Evolutionary conservation across 768 basidiomycete species (phyloP).

Genomic region (Leccinum olivaceopallidum): DNA sequence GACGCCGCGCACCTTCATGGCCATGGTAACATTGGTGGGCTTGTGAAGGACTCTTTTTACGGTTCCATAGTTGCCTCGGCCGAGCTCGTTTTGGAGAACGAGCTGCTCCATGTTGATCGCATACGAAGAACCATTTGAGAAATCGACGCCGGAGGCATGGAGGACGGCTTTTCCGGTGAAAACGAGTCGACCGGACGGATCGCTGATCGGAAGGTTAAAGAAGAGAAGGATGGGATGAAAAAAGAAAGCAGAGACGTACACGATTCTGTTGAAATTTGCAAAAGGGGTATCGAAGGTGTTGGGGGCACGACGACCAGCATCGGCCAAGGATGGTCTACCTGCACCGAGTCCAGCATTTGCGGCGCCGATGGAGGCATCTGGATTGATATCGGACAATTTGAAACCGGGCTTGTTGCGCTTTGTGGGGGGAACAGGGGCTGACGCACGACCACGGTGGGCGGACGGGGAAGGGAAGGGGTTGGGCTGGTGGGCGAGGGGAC

Average conservation of each 20-base stretch:
- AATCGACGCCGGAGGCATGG: slow-evolving; percentile 85
- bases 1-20: slow-evolving; percentile 86
- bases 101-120: slow-evolving; percentile 95
- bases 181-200: slow-evolving; percentile 94
- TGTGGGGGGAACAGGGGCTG: slow-evolving; percentile 40
- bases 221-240: slow-evolving; percentile 3
- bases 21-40: slow-evolving; percentile 95
- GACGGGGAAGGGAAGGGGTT: slow-evolving; percentile 38
- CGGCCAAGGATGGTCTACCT: slow-evolving; percentile 56
- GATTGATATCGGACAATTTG: slow-evolving; percentile 63
- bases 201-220: slow-evolving; percentile 46
- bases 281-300: slow-evolving; percentile 73
- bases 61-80: slow-evolving; percentile 95
- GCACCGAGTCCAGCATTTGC: slow-evolving; percentile 70
- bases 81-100: slow-evolving; percentile 88
- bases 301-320: slow-evolving; percentile 37
- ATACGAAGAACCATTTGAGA: slow-evolving; percentile 88
- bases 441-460: slow-evolving; percentile 24
- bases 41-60: slow-evolving; percentile 95
- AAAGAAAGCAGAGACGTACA: slow-evolving; percentile 54
- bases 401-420: slow-evolving; percentile 54
- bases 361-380: slow-evolving; percentile 52
- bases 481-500: slow-evolving; percentile 34
- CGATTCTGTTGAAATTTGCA: slow-evolving; percentile 90
- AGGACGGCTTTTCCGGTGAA: slow-evolving; percentile 93